Evolutionary conservation across 2,329 filamentous ascomycete genomes (phyloP).

Genomic region (Diaporthe ilicicola): DNA sequence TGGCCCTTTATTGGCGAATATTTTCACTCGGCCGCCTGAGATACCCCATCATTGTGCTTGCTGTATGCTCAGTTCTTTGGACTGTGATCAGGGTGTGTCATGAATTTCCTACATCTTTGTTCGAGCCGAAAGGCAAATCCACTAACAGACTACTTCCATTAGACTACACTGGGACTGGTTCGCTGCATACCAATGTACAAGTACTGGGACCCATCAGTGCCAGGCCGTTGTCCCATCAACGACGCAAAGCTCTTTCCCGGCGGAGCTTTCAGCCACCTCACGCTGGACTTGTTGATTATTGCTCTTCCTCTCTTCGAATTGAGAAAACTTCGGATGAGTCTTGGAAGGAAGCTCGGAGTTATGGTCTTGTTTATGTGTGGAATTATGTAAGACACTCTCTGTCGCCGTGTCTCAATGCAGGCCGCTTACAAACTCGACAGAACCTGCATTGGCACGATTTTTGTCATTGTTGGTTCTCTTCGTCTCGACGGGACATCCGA

Average conservation of each 20-base stretch:
- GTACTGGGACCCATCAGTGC: conserved; percentile 11
- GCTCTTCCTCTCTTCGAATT: background rate
- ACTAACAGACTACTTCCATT: background rate
- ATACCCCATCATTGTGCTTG: conserved; percentile 9
- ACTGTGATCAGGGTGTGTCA: background rate
- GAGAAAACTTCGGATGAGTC: background rate
- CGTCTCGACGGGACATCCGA: background rate
- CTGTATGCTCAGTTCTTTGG: background rate
- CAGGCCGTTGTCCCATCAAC: background rate
- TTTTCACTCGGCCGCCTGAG: conserved; percentile 18
- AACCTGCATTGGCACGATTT: background rate
- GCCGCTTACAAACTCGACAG: background rate
- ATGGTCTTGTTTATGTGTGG: conserved; percentile 2
- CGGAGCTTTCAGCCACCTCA: conserved; percentile 1
- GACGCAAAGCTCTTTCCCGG: background rate
- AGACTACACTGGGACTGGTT: background rate
- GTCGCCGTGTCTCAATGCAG: background rate
- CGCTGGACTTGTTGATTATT: conserved; percentile 1
- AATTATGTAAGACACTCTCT: background rate
- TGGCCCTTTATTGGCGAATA: conserved; percentile 16
- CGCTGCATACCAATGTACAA: background rate
- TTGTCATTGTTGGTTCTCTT: background rate
- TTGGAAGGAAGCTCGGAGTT: background rate
- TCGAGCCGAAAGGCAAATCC: background rate
- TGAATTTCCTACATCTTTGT: too few species aligned